Evolutionary conservation across 1,284 basidiomycete species (phyloP), one percentile per base, ranked within the genome.

Genomic region (Amylostereum areolatum): DNA sequence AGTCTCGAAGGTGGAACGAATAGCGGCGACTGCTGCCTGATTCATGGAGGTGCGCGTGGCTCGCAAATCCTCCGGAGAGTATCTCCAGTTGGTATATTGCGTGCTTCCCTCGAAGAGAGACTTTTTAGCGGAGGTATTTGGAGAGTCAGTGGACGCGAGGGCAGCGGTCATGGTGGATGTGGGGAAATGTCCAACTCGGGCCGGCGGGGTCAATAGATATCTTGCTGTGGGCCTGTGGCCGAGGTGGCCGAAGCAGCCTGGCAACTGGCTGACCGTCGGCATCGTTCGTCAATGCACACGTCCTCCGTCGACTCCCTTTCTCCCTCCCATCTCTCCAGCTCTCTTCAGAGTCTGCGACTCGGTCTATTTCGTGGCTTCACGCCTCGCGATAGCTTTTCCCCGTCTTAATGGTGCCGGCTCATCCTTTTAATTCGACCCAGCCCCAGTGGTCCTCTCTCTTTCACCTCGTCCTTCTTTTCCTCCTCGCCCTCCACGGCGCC

Each of bases 71-170:
- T 81, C 75, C 25, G 72, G 68, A 0, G 92, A 93, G 67, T 84
- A 95, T 43, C 92, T 74, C 93, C 93, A 97, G 64, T 93, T 84
- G 54, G 72, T 78, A 68, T 76, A 95, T 64, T 97, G 93, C 0
- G 91, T 92, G 54, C 89, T 90, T 49, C 80, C 82, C 62, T 93
- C 83, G 62, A 90, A 96, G 5, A 92, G 62, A 3, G 70, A 62
- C 8, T 52, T 60, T 39, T 57, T 63, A 29, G 55, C 12, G 2
- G 57, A 18, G 28, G 41, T 31, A 9, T 45, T 30, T 40, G 18
- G 18, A 18, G 18, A 18, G 18, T 18, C 18, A 18, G 18, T 18
- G 18, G 18, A 18, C 18, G 18, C 18, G 18, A 18, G 18, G 18
- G 18, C 18, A 18, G 18, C 18, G 18, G 18, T 18, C 18, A 18